phyloP scores from a whole-genome alignment of 148 eudicot species.

The Polygonum maritimum region DNA sequence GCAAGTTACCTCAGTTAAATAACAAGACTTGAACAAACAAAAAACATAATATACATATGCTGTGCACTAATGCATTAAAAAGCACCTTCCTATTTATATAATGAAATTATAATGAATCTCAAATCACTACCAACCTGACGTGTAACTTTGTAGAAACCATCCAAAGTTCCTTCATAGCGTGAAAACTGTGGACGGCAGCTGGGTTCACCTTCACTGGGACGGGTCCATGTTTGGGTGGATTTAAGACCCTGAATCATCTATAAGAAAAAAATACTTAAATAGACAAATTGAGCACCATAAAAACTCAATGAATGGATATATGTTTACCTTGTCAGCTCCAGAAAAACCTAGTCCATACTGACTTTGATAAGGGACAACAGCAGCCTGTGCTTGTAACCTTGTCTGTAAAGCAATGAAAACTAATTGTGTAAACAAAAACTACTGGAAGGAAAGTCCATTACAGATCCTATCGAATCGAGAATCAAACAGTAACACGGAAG shows the following conservation, averaged over 20 bases:
- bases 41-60: no score
- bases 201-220: slow-evolving; percentile 34
- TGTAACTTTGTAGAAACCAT: slow-evolving; percentile 66
- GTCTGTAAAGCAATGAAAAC: slow-evolving; percentile 36
- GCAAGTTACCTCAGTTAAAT: background rate
- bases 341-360: slow-evolving; percentile 34
- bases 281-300: no score
- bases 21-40: no score
- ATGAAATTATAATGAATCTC: no score
- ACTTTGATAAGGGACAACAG: slow-evolving; percentile 52
- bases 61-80: no score
- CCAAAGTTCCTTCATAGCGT: slow-evolving; percentile 73
- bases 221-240: slow-evolving; percentile 29
- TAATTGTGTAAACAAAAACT: no score
- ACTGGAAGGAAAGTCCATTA: no score
- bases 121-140: slow-evolving; percentile 54
- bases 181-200: slow-evolving; percentile 37
- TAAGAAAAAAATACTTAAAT: no score
- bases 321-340: slow-evolving; percentile 39
- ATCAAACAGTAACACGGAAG: background rate
- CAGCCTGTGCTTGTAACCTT: slow-evolving; percentile 97
- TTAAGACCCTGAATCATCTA: slow-evolving; percentile 58
- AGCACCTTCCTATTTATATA: no score
- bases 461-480: background rate
- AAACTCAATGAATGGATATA: background rate